Conservation (phyloP, 2,329 filamentous ascomycete species). For the Pseudocercospora eumusae region DNA sequence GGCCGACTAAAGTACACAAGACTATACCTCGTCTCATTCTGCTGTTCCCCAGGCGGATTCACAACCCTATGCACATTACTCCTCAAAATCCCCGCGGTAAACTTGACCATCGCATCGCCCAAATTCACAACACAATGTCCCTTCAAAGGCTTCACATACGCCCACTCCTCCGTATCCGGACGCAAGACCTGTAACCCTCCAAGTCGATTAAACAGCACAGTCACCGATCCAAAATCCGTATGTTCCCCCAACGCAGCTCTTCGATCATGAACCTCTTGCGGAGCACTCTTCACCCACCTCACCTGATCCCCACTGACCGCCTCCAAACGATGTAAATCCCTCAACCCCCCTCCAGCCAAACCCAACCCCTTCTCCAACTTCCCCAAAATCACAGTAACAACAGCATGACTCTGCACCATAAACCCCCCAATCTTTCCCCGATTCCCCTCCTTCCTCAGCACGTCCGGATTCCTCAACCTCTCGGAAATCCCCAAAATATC, state of each 20-base stretch:
- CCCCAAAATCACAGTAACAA: slow-evolving; percentile 49
- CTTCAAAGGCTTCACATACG: slow-evolving; percentile 55
- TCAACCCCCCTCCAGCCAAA: slow-evolving; percentile 46
- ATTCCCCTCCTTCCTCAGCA: slow-evolving; percentile 43
- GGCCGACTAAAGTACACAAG: slow-evolving; percentile 59
- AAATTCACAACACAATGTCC: slow-evolving; percentile 53
- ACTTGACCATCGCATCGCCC: slow-evolving; percentile 52
- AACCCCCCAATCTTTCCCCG: slow-evolving; percentile 46
- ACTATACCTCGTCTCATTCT: slow-evolving; percentile 50
- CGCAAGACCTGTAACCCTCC: slow-evolving; percentile 58
- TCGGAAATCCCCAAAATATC: slow-evolving; percentile 48
- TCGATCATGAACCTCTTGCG: slow-evolving; percentile 48
- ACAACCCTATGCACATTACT: slow-evolving; percentile 52
- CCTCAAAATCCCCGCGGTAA: slow-evolving; percentile 43
- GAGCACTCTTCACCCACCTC: slow-evolving; percentile 55
- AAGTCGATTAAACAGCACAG: slow-evolving; percentile 58
- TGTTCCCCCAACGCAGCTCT: slow-evolving; percentile 53
- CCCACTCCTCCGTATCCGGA: slow-evolving; percentile 47
- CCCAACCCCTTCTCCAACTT: slow-evolving; percentile 50
- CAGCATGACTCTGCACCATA: slow-evolving; percentile 48
- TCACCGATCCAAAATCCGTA: slow-evolving; percentile 60
- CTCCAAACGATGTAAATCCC: slow-evolving; percentile 50
- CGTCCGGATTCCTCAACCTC: slow-evolving; percentile 45
- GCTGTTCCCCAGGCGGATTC: slow-evolving; percentile 52
- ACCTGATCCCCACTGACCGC: slow-evolving; percentile 54